These are phyloP conservation scores for Hyphodiscus hymeniophilus DNA, from an alignment of 495 filamentous ascomycete genomes.

Conservation along the genomic window DNA sequence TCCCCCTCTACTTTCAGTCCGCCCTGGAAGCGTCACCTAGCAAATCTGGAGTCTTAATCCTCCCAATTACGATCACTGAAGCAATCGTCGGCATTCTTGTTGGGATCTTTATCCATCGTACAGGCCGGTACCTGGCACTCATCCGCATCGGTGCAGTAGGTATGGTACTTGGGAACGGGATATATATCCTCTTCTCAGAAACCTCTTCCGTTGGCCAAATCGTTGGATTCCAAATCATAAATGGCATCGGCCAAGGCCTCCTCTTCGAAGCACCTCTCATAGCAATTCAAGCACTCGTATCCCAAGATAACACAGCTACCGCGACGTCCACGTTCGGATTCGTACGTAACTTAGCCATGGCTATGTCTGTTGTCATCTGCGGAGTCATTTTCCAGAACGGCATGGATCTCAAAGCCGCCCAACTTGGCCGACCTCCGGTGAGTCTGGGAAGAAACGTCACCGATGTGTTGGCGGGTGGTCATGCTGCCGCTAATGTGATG, in stretches of 20 bases:
- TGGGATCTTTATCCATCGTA: conserved; percentile 51
- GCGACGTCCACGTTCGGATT: conserved; percentile 48
- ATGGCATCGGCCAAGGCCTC: conserved; percentile 43
- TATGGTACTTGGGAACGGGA: conserved; percentile 47
- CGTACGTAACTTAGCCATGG: conserved; percentile 52
- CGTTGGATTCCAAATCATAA: conserved; percentile 41
- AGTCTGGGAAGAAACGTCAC: conserved; percentile 2
- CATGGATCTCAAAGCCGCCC: conserved; percentile 30
- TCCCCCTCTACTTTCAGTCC: conserved; percentile 80
- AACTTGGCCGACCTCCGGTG: conserved; percentile 11
- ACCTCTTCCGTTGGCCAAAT: conserved; percentile 39
- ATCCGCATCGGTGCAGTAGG: conserved; percentile 41
- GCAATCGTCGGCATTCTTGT: conserved; percentile 38
- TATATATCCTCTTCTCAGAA: conserved; percentile 41
- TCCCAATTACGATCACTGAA: conserved; percentile 45
- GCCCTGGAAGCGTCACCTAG: conserved; percentile 47
- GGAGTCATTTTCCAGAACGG: conserved; percentile 60
- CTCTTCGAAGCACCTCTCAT: conserved; percentile 63
- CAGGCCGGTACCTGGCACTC: conserved; percentile 50
- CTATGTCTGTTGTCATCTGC: conserved; percentile 56
- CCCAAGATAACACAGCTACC: conserved; percentile 54
- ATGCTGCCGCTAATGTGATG: conserved; percentile 4
- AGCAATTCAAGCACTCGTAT: conserved; percentile 50
- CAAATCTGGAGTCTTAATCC: conserved; percentile 61
- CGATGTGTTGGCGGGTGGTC: background rate